Evolutionary conservation across 2,329 filamentous ascomycete species (phyloP), one percentile per base, ranked within the genome.

Genomic region (Sclerotinia nivalis): DNA sequence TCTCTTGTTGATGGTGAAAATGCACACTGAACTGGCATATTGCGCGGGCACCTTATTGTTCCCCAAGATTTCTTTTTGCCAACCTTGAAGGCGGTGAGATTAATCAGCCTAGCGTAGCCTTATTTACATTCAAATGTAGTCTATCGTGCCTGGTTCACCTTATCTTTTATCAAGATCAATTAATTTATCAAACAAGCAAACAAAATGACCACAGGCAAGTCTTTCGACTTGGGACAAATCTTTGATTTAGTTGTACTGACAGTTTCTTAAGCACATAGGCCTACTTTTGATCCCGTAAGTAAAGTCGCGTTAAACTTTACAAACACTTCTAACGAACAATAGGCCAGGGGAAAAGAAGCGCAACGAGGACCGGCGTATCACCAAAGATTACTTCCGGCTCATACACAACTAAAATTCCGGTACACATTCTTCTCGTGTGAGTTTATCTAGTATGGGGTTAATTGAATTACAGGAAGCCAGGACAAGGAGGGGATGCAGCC

Each of bases 341-440:
- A 93, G 91, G 94, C 95, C 55, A 89, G 91, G 79, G 96, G 96
- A 80, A 97, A 97, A 85, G 96, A 99, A 82, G 93, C 94, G 77
- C 91, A 93, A 71, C 91, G 93, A 77, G 96, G 96, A 61, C 92
- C 93, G 64, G 95, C 93, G 76, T 98, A 97, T 84, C 96, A 99
- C 80, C 95, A 98, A 82, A 91, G 96, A 76, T 91, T 98, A 22
- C 89, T 97, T 20, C 95, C 96, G 47, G 96, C 96, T 45, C 91
- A 99, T 81, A 98, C 93, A 18, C 90, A 93, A 73, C 89, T 99
- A 78, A 99, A 99, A 83, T 91, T 90, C 79, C 88, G 93, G 84
- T 89, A 87, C 60, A 84, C 70, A 9, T 25, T 20, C 4, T 65
- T 1, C 22, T 13, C 9, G 18, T 50, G 12, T 8, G 50, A 18